A percentile compares a stretch with the other conserved stretches of the same genome.
These are phyloP conservation scores for Candida arabinofermentans DNA, from an alignment of 805 yeast genomes.

Conservation along the genomic window DNA sequence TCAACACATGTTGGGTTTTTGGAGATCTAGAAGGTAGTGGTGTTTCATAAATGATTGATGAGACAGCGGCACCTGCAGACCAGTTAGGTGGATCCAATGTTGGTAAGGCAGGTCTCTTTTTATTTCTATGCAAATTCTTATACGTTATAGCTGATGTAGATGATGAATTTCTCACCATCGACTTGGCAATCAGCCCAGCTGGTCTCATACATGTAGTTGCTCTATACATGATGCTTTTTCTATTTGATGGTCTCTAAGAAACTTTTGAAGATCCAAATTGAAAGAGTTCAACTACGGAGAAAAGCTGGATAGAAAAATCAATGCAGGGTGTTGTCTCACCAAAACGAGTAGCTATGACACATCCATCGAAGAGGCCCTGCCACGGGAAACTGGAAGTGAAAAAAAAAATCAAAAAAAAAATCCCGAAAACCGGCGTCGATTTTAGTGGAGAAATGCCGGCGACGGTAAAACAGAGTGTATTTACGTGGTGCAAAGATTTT, in stretches of 20 bases:
- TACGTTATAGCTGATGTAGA: slow-evolving; percentile 94
- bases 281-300: neutral
- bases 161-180: slow-evolving; percentile 33
- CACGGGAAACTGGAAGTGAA: neutral
- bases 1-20: slow-evolving; percentile 81
- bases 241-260: no score
- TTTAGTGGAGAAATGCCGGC: neutral
- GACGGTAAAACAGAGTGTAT: neutral
- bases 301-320: no score
- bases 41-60: slow-evolving; percentile 91
- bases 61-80: slow-evolving; percentile 96
- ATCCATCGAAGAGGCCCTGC: neutral
- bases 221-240: slow-evolving; percentile 15
- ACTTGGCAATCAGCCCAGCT: slow-evolving; percentile 10
- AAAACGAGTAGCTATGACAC: neutral
- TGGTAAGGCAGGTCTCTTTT: slow-evolving; percentile 85
- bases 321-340: neutral
- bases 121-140: slow-evolving; percentile 84
- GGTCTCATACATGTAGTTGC: slow-evolving; percentile 8
- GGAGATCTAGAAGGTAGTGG: slow-evolving; percentile 62
- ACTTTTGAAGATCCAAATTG: no score
- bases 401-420: neutral
- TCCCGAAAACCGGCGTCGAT: neutral
- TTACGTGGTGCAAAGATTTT: neutral
- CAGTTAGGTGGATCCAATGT: slow-evolving; percentile 89